Percentiles rank a stretch among this genome's conserved stretches.
Evolutionary conservation across 1,284 basidiomycete genomes (phyloP).

Genomic region (Apiotrichum brassicae): DNA sequence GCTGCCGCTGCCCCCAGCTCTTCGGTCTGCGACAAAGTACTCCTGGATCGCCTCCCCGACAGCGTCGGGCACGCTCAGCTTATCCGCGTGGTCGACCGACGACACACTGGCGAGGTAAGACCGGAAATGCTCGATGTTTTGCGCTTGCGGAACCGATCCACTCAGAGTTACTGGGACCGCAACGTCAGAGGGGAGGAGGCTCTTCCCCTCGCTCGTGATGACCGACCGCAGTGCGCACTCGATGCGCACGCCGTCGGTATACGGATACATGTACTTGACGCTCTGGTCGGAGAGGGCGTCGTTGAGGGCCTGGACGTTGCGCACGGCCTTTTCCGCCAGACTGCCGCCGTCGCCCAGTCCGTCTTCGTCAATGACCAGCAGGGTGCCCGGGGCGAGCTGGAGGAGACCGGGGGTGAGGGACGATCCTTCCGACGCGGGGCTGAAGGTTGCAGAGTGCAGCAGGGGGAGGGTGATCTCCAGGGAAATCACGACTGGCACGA

Average conservation of each 20-base stretch:
- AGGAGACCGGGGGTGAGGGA: slow-evolving; percentile 38
- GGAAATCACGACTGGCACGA: slow-evolving; percentile 28
- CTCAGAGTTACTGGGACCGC: slow-evolving; percentile 20
- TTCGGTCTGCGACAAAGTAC: slow-evolving; percentile 34
- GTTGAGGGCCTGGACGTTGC: slow-evolving; percentile 37
- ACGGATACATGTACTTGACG: slow-evolving; percentile 44
- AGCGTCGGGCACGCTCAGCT: slow-evolving; percentile 34
- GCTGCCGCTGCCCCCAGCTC: slow-evolving; percentile 13
- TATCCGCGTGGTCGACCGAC: slow-evolving; percentile 15
- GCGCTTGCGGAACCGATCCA: not conserved
- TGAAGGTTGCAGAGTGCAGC: slow-evolving; percentile 34
- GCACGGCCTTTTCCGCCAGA: slow-evolving; percentile 35
- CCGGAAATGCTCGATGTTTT: slow-evolving; percentile 21
- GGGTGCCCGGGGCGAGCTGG: slow-evolving; percentile 31
- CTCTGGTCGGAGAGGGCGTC: slow-evolving; percentile 34
- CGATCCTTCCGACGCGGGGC: slow-evolving; percentile 30
- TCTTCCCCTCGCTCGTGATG: slow-evolving; percentile 41
- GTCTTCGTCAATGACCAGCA: slow-evolving; percentile 20
- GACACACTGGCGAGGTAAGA: slow-evolving; percentile 24
- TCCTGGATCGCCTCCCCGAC: slow-evolving; percentile 37
- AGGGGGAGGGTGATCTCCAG: slow-evolving; percentile 33
- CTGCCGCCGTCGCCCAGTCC: slow-evolving; percentile 40
- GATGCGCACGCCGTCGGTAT: slow-evolving; percentile 43
- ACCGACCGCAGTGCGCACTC: slow-evolving; percentile 31
- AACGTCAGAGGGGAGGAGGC: slow-evolving; percentile 39